phyloP scores from a whole-genome alignment of 306 rosid genomes.

The Sicyos edulis region DNA sequence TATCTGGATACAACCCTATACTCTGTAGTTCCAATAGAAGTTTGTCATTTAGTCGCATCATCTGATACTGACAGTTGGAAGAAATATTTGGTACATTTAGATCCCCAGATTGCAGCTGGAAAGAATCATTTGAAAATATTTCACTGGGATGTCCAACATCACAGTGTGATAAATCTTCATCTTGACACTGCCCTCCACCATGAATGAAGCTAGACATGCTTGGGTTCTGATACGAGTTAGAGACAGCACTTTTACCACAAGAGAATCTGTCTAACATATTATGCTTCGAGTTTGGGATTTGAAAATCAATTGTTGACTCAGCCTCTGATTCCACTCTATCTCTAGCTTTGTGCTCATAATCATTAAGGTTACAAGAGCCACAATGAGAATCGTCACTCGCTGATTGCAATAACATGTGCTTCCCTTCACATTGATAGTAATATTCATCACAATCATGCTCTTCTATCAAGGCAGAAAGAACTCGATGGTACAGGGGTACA shows the following conservation, averaged over 20 bases:
- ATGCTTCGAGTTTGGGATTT: constrained; percentile 36
- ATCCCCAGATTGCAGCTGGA: constrained; percentile 54
- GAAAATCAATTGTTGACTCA: constrained; percentile 60
- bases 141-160: constrained; percentile 55
- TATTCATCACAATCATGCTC: constrained; percentile 71
- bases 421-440: constrained; percentile 48
- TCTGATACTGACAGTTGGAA: constrained; percentile 62
- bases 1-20: constrained; percentile 73
- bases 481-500: constrained; percentile 70
- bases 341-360: constrained; percentile 70
- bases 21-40: constrained; percentile 83
- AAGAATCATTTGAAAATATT: constrained; percentile 54
- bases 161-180: constrained; percentile 53
- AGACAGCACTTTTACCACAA: constrained; percentile 51
- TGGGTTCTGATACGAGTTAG: constrained; percentile 51
- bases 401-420: constrained; percentile 54
- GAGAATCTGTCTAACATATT: constrained; percentile 61
- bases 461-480: constrained; percentile 77
- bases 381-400: constrained; percentile 88
- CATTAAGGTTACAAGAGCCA: constrained; percentile 77
- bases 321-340: constrained; percentile 77
- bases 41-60: constrained; percentile 62
- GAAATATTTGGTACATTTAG: constrained; percentile 36
- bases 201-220: constrained; percentile 52
- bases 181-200: constrained; percentile 61